phyloP scores from a whole-genome alignment of 306 rosid species.

The Ziziphus jujuba region DNA sequence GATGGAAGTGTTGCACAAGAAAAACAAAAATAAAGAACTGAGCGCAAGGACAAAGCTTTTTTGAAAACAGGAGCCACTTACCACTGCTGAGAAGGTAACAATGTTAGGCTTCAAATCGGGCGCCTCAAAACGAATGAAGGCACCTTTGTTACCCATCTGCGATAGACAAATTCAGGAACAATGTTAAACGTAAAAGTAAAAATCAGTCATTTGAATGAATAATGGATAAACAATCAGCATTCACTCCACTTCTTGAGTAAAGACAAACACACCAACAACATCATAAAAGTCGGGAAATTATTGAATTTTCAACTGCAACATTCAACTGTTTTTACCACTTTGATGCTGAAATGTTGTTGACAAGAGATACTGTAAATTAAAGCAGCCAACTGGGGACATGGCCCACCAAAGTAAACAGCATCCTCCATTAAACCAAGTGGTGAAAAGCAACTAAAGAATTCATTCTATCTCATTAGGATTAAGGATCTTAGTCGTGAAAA shows the following conservation, averaged over 20 bases:
- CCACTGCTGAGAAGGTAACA: constrained; percentile 91
- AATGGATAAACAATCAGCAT: neutral
- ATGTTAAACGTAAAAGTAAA: neutral
- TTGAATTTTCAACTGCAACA: too few relatives aligned
- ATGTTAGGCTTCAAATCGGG: constrained; percentile 90
- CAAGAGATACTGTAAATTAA: too few relatives aligned
- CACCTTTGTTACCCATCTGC: constrained; percentile 99
- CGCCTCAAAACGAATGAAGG: constrained; percentile 89
- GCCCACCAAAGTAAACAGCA: too few relatives aligned
- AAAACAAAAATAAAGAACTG: neutral
- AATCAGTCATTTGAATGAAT: neutral
- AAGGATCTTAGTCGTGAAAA: too few relatives aligned
- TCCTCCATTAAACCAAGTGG: too few relatives aligned
- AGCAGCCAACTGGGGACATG: too few relatives aligned
- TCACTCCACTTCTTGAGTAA: too few relatives aligned
- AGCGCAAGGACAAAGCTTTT: neutral
- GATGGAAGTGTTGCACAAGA: neutral
- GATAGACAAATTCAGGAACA: constrained; percentile 24
- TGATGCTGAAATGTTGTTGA: too few relatives aligned
- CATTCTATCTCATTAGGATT: too few relatives aligned
- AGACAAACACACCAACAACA: neutral
- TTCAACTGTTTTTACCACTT: too few relatives aligned
- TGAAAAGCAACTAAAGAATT: too few relatives aligned
- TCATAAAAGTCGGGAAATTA: too few relatives aligned
- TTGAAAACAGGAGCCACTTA: constrained; percentile 38